Evolutionary conservation across 108 stramenopile species (phyloP).

Genomic region (Nannochloropsis gaditana): DNA sequence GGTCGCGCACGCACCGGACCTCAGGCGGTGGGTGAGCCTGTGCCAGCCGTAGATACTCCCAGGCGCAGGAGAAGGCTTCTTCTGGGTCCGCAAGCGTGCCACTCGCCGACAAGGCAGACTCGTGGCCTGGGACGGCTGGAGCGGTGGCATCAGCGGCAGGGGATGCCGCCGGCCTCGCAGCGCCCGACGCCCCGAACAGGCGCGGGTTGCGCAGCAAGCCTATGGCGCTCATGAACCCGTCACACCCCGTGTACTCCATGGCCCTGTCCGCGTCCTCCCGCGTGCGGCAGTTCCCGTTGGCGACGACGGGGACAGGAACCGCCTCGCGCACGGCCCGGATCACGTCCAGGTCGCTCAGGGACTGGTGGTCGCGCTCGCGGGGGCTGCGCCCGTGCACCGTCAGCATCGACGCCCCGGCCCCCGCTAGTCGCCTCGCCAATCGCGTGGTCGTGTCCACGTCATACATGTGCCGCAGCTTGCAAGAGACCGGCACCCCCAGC

Average conservation of each 20-base stretch:
- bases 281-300: not conserved
- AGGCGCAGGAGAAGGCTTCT: not conserved
- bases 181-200: not conserved
- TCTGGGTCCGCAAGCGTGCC: not conserved
- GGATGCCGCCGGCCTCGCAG: too few species aligned
- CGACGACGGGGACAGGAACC: not conserved
- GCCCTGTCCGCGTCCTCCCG: not conserved
- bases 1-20: not conserved
- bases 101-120: not conserved
- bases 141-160: not conserved
- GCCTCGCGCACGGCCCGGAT: not conserved
- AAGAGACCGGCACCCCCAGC: not conserved
- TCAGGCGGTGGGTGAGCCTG: not conserved
- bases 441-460: not conserved
- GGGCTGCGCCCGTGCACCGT: not conserved
- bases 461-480: not conserved
- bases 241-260: not conserved
- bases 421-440: not conserved
- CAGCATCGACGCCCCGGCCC: not conserved
- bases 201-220: not conserved
- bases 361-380: not conserved
- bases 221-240: constrained; percentile 1
- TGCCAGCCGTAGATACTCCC: not conserved
- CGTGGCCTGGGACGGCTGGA: not conserved
- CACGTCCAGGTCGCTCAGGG: not conserved